Base-by-base conservation (phyloP, 1,284 basidiomycete species). In the Boletus sp. region DNA sequence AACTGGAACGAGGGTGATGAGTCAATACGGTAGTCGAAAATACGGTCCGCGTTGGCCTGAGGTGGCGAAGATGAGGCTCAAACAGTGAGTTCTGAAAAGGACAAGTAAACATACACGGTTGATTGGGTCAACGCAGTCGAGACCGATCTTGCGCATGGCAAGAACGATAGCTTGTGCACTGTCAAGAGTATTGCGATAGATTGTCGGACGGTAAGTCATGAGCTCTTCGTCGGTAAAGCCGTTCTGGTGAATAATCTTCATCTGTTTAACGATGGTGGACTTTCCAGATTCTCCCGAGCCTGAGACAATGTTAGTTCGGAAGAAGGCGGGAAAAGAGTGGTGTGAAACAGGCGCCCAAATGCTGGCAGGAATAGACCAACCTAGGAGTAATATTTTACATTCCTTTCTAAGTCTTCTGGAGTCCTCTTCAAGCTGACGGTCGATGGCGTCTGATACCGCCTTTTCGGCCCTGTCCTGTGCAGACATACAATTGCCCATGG, bases 191-290 rank as follows among this genome's bases (percentile, higher is more conserved):
- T 88, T 88, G 75, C 89, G 69, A 78, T 94, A 91, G 40, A 98
- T 84, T 16, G 88, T 85, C 1, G 85, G 79, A 32, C 88, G 78
- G 70, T 84, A 96, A 2, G 82, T 75, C 52, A 88, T 72, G 33
- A 94, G 79, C 68, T 98, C 94, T 1, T 91, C 80, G 19, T 71
- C 69, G 0, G 83, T 82, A 71, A 94, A 98, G 8, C 95, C 95
- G 59, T 90, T 87, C 69, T 97, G 92, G 69, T 97, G 92, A 52
- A 98, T 95, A 56, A 98, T 97, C 77, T 96, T 97, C 94, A 98
- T 98, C 71, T 98, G 95, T 71, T 97, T 98, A 40, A 97, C 93
- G 56, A 98, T 93, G 0, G 94, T 98, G 5, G 84, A 89, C 73
- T 97, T 97, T 27, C 94, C 95, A 1, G 91, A 94, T 74, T 80